Conservation (phyloP, 2,329 filamentous ascomycete species). For the Cordyceps fumosorosea region DNA sequence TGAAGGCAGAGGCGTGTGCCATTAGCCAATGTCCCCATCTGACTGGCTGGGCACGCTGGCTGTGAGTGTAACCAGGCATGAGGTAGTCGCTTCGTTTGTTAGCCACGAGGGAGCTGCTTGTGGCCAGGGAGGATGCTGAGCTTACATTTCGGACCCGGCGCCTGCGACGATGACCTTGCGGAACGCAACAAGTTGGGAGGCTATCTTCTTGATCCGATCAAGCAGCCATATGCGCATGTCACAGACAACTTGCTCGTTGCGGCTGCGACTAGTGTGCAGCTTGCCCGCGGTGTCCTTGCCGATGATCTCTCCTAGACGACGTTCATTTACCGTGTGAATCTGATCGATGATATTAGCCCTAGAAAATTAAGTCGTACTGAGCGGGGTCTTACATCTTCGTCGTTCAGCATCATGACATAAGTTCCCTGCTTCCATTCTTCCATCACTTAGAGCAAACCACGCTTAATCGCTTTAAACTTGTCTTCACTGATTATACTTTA, state of each 20-base stretch:
- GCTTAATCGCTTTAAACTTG: constrained; percentile 70
- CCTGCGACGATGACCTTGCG: constrained; percentile 61
- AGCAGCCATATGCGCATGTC: constrained; percentile 89
- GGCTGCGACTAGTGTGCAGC: constrained; percentile 78
- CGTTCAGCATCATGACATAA: constrained; percentile 46
- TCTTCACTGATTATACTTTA: constrained; percentile 66
- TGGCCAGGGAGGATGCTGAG: constrained; percentile 5
- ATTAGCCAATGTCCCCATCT: constrained; percentile 79
- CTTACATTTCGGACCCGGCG: constrained; percentile 61
- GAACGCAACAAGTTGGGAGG: constrained; percentile 60
- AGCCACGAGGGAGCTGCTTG: constrained; percentile 11
- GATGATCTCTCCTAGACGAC: constrained; percentile 73
- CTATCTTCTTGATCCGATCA: constrained; percentile 64
- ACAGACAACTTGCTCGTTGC: constrained; percentile 85
- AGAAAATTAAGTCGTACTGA: constrained; percentile 8
- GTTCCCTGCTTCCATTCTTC: constrained; percentile 47
- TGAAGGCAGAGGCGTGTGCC: constrained; percentile 65
- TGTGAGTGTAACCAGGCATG: constrained; percentile 86
- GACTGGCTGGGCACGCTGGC: constrained; percentile 75
- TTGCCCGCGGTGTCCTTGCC: constrained; percentile 81
- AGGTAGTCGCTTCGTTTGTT: constrained; percentile 45
- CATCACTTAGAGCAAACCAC: constrained; percentile 55
- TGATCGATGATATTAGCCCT: constrained; percentile 16
- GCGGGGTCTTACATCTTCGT: constrained; percentile 41
- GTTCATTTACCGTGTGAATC: constrained; percentile 64